phyloP scores from a whole-genome alignment of 2,329 filamentous ascomycete genomes.

The Bipolaris cookei region DNA sequence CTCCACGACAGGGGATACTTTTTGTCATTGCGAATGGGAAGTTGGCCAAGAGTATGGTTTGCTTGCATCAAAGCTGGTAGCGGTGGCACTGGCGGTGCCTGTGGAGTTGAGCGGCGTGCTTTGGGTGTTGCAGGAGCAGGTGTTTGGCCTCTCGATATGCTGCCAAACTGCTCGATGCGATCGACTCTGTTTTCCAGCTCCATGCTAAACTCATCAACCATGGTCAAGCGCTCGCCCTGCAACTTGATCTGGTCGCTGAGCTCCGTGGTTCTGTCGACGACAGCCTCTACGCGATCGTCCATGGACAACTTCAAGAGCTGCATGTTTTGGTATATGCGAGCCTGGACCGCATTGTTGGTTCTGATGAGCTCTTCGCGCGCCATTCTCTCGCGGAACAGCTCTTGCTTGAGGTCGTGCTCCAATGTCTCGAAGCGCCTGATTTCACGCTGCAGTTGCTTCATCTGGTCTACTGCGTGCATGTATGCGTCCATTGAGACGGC shows the following conservation, averaged over 20 bases:
- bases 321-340: slow-evolving; percentile 49
- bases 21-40: slow-evolving; percentile 49
- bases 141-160: slow-evolving; percentile 38
- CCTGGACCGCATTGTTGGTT: slow-evolving; percentile 43
- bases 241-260: slow-evolving; percentile 48
- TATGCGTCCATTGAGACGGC: slow-evolving; percentile 48
- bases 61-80: slow-evolving; percentile 39
- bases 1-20: slow-evolving; percentile 48
- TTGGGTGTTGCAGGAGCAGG: slow-evolving; percentile 41
- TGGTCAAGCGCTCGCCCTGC: slow-evolving; percentile 42
- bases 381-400: slow-evolving; percentile 45
- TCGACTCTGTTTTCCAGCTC: slow-evolving; percentile 49
- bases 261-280: slow-evolving; percentile 50
- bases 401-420: slow-evolving; percentile 48
- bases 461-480: slow-evolving; percentile 44
- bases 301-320: slow-evolving; percentile 47
- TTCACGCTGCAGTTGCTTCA: slow-evolving; percentile 46
- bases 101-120: slow-evolving; percentile 28
- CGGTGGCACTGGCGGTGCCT: slow-evolving; percentile 35
- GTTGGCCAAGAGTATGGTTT: slow-evolving; percentile 38
- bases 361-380: slow-evolving; percentile 44
- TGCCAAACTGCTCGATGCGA: slow-evolving; percentile 36
- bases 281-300: slow-evolving; percentile 50
- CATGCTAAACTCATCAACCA: slow-evolving; percentile 51
- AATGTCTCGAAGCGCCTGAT: slow-evolving; percentile 42